Percentiles rank a stretch among this genome's conserved stretches.
Conservation (phyloP, 2,329 filamentous ascomycete species). For the Aspergillus unguis region DNA sequence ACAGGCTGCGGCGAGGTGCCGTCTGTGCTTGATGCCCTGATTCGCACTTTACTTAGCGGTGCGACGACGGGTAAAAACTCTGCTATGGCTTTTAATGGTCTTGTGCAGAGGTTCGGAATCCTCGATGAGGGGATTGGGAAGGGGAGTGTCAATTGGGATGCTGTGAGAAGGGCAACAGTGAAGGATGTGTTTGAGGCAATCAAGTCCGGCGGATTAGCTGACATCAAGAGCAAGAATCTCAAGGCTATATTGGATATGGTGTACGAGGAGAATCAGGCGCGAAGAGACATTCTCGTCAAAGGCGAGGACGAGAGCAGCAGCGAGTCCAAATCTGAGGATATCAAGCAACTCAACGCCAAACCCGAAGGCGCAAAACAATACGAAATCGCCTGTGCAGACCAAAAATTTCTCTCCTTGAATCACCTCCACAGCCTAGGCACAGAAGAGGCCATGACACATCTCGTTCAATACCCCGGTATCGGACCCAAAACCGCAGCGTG, state of each 20-base stretch:
- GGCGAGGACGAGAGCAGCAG: conserved; percentile 41
- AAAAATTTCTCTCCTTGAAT: conserved; percentile 62
- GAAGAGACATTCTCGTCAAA: conserved; percentile 49
- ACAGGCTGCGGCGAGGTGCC: conserved; percentile 69
- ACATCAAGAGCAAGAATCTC: conserved; percentile 69
- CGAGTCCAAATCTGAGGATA: conserved; percentile 7
- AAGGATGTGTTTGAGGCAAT: conserved; percentile 67
- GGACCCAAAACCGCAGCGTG: conserved; percentile 66
- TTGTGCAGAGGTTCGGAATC: conserved; percentile 63
- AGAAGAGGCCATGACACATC: conserved; percentile 56
- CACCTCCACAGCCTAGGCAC: conserved; percentile 56
- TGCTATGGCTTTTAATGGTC: conserved; percentile 62
- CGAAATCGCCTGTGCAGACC: conserved; percentile 56
- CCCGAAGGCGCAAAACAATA: conserved; percentile 51
- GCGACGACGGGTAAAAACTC: conserved; percentile 61
- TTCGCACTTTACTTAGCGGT: conserved; percentile 60
- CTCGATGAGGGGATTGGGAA: conserved; percentile 62
- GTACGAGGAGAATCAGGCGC: conserved; percentile 63
- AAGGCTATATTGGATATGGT: conserved; percentile 71
- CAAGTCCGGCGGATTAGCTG: conserved; percentile 65
- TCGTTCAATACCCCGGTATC: conserved; percentile 60
- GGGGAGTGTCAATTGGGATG: conserved; percentile 72
- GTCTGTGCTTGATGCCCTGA: conserved; percentile 61
- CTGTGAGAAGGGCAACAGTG: conserved; percentile 58
- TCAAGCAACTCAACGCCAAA: conserved; percentile 28